Conservation (phyloP, 306 rosid species). For the Dryas drummondii region DNA sequence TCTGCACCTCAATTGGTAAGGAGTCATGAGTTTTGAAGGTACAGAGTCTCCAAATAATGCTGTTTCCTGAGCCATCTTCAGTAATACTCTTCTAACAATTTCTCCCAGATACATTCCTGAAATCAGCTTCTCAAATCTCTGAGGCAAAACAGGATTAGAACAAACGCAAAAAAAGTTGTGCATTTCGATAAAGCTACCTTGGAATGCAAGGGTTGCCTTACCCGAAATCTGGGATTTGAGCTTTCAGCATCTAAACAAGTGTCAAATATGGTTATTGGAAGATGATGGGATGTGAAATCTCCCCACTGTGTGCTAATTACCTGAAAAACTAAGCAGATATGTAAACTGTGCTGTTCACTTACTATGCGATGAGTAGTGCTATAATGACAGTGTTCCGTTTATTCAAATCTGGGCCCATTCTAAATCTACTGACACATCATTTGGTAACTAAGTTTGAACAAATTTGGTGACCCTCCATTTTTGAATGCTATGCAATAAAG, state of each 20-base stretch:
- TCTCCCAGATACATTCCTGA: constrained; percentile 70
- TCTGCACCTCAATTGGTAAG: constrained; percentile 49
- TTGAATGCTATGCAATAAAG: background rate
- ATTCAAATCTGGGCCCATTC: no score
- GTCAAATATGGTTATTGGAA: constrained; percentile 58
- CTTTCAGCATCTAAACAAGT: constrained; percentile 56
- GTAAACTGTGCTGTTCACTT: background rate
- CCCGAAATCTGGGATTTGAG: constrained; percentile 53
- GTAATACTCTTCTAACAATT: constrained; percentile 56
- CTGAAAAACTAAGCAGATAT: constrained; percentile 39
- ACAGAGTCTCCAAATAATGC: constrained; percentile 47
- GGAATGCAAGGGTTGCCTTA: constrained; percentile 19
- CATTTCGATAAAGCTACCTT: background rate
- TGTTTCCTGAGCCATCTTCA: constrained; percentile 63
- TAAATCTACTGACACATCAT: no score
- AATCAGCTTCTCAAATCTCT: constrained; percentile 57
- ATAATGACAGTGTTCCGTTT: no score
- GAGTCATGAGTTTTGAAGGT: constrained; percentile 56
- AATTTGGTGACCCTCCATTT: no score
- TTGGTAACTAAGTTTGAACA: no score
- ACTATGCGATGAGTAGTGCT: background rate
- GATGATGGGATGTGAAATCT: constrained; percentile 52
- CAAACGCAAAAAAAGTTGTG: background rate
- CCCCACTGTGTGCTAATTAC: constrained; percentile 67
- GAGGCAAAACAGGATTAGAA: constrained; percentile 14